These are phyloP conservation scores for Puccinellia tenuiflora DNA, from an alignment of 176 grass and related monocot species.

Conservation along the genomic window DNA sequence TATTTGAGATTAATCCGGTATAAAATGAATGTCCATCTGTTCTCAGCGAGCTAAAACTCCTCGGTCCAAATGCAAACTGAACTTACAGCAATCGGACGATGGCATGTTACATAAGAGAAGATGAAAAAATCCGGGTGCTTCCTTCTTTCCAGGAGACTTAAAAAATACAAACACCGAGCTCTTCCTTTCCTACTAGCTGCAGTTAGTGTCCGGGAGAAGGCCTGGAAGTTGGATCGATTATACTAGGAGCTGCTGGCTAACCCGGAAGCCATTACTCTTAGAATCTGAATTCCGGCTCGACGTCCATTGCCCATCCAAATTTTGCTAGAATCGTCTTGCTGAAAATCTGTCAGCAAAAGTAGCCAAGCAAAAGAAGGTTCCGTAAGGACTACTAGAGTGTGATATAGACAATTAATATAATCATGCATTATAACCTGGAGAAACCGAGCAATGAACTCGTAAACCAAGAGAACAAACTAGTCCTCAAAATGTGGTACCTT, in stretches of 20 bases:
- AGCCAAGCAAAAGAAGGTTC: not conserved
- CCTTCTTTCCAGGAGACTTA: constrained; percentile 19
- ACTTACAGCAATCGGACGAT: constrained; percentile 15
- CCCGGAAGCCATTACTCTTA: constrained; percentile 32
- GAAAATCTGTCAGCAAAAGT: constrained; percentile 70
- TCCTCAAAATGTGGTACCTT: constrained; percentile 51
- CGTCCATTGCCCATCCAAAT: constrained; percentile 88
- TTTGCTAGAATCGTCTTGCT: constrained; percentile 89
- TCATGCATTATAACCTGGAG: not conserved
- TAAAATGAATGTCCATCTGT: constrained; percentile 51
- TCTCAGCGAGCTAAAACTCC: constrained; percentile 32
- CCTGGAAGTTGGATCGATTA: constrained; percentile 21
- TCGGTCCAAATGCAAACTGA: constrained; percentile 31
- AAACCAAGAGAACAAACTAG: not conserved
- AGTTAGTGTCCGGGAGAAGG: constrained; percentile 20
- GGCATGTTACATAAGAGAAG: not conserved
- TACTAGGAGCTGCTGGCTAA: not conserved
- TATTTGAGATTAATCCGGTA: constrained; percentile 40
- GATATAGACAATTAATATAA: not conserved
- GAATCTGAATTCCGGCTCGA: constrained; percentile 84
- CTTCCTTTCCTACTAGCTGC: constrained; percentile 52
- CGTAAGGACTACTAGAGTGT: not conserved
- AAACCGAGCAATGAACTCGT: not conserved
- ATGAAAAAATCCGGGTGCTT: constrained; percentile 14
- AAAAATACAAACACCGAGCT: constrained; percentile 39